Percentiles rank a stretch among this genome's conserved stretches.
Conservation (phyloP, 2,329 filamentous ascomycete genomes). For the Monilinia fructicola region DNA sequence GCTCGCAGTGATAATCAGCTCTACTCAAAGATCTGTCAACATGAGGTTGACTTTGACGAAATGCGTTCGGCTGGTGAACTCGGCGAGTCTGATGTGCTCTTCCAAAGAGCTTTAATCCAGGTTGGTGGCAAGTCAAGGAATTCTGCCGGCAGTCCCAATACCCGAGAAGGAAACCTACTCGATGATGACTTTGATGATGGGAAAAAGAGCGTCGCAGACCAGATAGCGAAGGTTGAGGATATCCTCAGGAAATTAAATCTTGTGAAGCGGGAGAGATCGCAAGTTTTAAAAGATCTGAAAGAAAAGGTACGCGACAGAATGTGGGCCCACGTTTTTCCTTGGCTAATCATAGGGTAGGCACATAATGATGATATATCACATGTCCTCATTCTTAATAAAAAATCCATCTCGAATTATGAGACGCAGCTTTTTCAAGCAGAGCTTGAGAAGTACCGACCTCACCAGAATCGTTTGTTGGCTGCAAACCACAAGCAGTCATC, state of each 20-base stretch:
- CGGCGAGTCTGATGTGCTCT: conserved; percentile 83
- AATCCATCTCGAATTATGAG: conserved; percentile 89
- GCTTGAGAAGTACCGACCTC: conserved; percentile 93
- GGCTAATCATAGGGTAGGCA: conserved; percentile 55
- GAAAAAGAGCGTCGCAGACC: conserved; percentile 77
- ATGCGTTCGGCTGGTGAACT: conserved; percentile 88
- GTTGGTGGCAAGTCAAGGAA: conserved; percentile 60
- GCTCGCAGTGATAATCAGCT: conserved; percentile 82
- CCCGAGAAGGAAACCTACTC: conserved; percentile 72
- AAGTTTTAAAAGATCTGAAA: conserved; percentile 94
- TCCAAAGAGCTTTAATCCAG: conserved; percentile 82
- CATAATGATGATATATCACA: conserved; percentile 97
- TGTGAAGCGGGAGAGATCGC: conserved; percentile 85
- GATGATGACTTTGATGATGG: conserved; percentile 89
- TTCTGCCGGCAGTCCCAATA: conserved; percentile 58
- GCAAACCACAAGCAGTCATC: conserved; percentile 94
- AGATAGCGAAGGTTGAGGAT: conserved; percentile 86
- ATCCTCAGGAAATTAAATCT: conserved; percentile 87
- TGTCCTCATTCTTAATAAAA: conserved; percentile 96
- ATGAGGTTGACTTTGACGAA: conserved; percentile 87
- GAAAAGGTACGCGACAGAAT: conserved; percentile 74
- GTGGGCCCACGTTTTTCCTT: neutral
- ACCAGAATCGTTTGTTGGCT: conserved; percentile 87
- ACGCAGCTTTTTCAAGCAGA: conserved; percentile 90
- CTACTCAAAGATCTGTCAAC: conserved; percentile 78